Base-by-base conservation (phyloP, 805 yeast species). In the Kuraishia floccosa region DNA sequence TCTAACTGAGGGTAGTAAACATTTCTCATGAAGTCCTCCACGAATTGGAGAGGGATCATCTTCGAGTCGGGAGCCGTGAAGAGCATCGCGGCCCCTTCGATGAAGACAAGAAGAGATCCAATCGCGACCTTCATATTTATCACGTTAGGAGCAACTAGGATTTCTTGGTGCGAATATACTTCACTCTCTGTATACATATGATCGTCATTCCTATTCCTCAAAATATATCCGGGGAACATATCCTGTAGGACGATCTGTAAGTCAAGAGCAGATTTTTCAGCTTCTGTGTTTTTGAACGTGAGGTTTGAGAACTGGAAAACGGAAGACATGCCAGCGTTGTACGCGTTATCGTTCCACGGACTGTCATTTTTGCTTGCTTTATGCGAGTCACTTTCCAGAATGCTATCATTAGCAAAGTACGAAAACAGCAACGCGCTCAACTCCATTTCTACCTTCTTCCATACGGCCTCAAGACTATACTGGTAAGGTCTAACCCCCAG, bases 41-140 rank as follows among this genome's bases (percentile, higher is more conserved):
- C 74, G 47, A 83, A 78, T 6, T 43, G 43, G 15, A 61, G 34
- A 6, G 65, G 61, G n/a, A 50, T 46, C 12, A 41, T 40, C 2
- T 41, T 37, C 15, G 27, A 46, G 37, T 15, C 41, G 6, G 42
- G 37, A 5, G 43, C 30, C 1, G 65, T 64, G 8, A 68, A 49
- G 4, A 65, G 44, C 2, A 62, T 42, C 8, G 63, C 56, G 1
- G 81, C 57, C 2, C 82, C 75, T 27, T 81, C 76, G 17, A 74
- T 60, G 44, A 83, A 84, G 9, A 74, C 55, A 29, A 84, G 61
- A 24, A 84, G 72, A 24, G 82, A 76, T 35, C 81, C 94, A 30
- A 84, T 52, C 11, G 86, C 67, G 4, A 81, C 66, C 39, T 87
- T 67, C 78, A 87, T 83, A 43, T 86, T 84, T 52, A 80, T 75